Conservation (phyloP, 1,284 basidiomycete species). For the Ganoderma lucidum region DNA sequence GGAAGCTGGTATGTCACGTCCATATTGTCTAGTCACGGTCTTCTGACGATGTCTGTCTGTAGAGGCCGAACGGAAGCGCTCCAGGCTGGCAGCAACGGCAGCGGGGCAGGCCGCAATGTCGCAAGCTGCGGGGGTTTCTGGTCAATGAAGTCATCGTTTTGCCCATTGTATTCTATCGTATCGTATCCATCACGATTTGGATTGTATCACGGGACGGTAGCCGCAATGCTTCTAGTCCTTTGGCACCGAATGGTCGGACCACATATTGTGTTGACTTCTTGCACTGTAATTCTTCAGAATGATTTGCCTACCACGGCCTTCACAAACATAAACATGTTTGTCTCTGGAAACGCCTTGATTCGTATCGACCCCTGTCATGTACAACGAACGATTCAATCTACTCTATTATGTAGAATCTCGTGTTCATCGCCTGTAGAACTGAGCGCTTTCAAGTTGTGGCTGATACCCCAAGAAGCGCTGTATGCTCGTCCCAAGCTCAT, state of each 20-base stretch:
- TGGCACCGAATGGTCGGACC: neutral
- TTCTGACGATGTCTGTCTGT: slow-evolving; percentile 27
- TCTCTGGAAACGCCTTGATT: neutral
- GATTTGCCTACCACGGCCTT: neutral
- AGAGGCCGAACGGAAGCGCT: slow-evolving; percentile 89
- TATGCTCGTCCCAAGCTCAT: slow-evolving; percentile 17
- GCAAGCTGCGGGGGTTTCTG: slow-evolving; percentile 45
- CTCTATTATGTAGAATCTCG: too few relatives aligned
- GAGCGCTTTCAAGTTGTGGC: slow-evolving; percentile 21
- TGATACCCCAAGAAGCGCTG: slow-evolving; percentile 27
- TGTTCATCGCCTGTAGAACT: too few relatives aligned
- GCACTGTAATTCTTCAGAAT: neutral
- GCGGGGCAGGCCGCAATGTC: slow-evolving; percentile 89
- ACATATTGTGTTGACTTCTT: neutral
- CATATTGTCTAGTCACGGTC: neutral
- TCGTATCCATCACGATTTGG: slow-evolving; percentile 11
- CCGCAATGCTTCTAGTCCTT: neutral
- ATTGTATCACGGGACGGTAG: neutral
- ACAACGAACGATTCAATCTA: neutral
- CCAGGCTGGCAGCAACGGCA: slow-evolving; percentile 78
- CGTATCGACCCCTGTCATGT: neutral
- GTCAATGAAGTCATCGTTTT: slow-evolving; percentile 32
- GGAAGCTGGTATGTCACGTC: slow-evolving; percentile 77
- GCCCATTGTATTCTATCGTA: slow-evolving; percentile 29
- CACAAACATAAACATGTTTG: neutral